Evolutionary conservation across 2,329 filamentous ascomycete species (phyloP), one percentile per base, ranked within the genome.

Genomic region (Hymenoscyphus occultus): DNA sequence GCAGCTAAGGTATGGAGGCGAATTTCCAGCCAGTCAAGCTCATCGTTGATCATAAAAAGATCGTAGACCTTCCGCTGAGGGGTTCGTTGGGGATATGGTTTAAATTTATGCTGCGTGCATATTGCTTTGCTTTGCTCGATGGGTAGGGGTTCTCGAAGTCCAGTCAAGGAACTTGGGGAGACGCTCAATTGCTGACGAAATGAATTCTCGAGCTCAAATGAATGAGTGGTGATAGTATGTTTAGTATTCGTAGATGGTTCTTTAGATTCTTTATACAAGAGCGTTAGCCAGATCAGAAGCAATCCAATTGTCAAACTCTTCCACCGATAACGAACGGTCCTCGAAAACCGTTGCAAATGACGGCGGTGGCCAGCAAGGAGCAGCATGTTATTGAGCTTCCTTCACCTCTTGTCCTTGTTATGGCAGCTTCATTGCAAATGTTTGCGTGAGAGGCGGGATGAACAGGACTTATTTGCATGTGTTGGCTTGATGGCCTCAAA

Each of bases 11-110:
- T 83, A 70, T 85, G 80, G 2, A 90, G 78, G 12, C 86, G 83
- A 59, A 90, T 84, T 56, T 90, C 86, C 42, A 90, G 79, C 81
- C 85, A 87, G 76, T 89, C 86, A n/a, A 89, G 78, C 76, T 89
- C 87, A 4, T 80, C 83, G 69, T 86, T 87, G 70, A 89, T 75
- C 79, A 89, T 83, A 69, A 88, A 79, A 0, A 90, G 78, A 72
- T 89, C 86, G 73, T 86, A 87, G 35, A 87, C 77, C 72, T 84
- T 85, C 60, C 84, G 80, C 10, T 74, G 56, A 2, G 13, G 32
- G 7, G 39, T 32, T 12, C 64, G 62, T 1, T 40, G 19, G 1
- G 54, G 56, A n/a, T 64, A 71, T n/a, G 62, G 56, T 5, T 56
- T 19, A 64, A 67, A 72, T 6, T 48, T 48, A 35, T 70, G 69